Base-by-base conservation (phyloP, 2,329 filamentous ascomycete species). In the Epichloe sibirici region DNA sequence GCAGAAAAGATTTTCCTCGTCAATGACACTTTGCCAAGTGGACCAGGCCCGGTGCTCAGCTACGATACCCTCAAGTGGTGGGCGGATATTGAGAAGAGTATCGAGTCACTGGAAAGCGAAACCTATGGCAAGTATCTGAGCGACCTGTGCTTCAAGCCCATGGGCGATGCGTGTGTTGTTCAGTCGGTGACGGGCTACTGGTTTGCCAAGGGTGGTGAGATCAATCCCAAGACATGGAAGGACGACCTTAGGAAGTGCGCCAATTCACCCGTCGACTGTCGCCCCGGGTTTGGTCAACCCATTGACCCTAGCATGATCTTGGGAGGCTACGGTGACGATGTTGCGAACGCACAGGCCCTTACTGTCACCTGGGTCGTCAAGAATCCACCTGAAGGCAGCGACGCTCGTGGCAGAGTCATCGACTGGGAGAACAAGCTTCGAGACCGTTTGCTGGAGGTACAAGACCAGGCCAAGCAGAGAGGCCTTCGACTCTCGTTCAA, bases 281-380 rank as follows among this genome's bases (percentile, higher is more conserved):
- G 94, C 31, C 91, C 93, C 0, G 83, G 85, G 34, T 98, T 95
- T 65, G 83, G 88, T 45, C 90, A 95, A 61, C 93, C 93, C 0
- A 76, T 98, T 13, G 86, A 90, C 44, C 86, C 90, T 0, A 83
- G 85, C 56, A 85, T 95, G 71, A 78, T 98, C 5, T 77, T 98
- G 12, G 93, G 93, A 48, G 90, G 89, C 2, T 91, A 85, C 62
- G 76, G 78, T 0, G 77, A 76, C 1, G 76, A 88, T 58, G 78
- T 90, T 28, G 73, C 84, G 4, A 80, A 93, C 49, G 83, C 91
- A 0, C 74, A 82, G 54, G 90, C 93, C 2, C 79, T 97, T 55
- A 86, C 95, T 7, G 83, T 88, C 5, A 97, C 90, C 0, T 98
- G 93, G 93, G 91, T 98, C 7, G 83, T 98, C 48, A 89, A 85